phyloP scores from a whole-genome alignment of 2,329 filamentous ascomycete species.

The Thermothelomyces thermophilus region DNA sequence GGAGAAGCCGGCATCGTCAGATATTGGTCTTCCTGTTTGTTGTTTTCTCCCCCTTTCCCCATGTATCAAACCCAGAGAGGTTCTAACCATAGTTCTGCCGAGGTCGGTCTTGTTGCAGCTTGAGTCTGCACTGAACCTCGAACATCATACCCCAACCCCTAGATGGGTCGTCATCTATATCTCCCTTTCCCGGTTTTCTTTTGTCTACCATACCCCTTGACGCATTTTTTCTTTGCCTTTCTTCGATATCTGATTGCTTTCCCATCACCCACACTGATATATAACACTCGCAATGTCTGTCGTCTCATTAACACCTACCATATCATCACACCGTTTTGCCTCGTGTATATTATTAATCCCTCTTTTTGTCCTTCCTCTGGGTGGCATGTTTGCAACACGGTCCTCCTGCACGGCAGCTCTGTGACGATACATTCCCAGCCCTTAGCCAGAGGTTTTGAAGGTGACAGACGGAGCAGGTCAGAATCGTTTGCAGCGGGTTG shows the following conservation, averaged over 20 bases:
- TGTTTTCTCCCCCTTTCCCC: constrained; percentile 4
- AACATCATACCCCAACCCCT: constrained; percentile 9
- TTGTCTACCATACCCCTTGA: constrained; percentile 6
- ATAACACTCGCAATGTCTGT: constrained; percentile 8
- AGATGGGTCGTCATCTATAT: constrained; percentile 9
- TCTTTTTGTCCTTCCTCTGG: not conserved
- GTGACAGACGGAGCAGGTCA: no score
- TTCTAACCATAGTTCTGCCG: constrained; percentile 6
- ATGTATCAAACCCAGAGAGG: constrained; percentile 15
- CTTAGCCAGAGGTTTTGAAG: not conserved
- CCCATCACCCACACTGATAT: not conserved
- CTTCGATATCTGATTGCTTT: not conserved
- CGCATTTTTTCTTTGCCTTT: not conserved
- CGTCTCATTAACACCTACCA: not conserved
- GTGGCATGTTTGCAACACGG: not conserved
- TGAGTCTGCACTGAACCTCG: not conserved
- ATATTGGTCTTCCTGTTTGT: constrained; percentile 8
- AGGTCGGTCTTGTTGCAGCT: not conserved
- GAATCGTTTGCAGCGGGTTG: no score
- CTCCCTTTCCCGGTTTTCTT: constrained; percentile 6
- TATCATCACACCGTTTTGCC: not conserved
- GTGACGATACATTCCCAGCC: not conserved
- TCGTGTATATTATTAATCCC: constrained; percentile 2
- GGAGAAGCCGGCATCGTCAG: constrained; percentile 13
- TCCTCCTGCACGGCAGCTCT: not conserved